Conservation (phyloP, 352 stramenopile genomes). For the Globisporangium iwayamae region DNA sequence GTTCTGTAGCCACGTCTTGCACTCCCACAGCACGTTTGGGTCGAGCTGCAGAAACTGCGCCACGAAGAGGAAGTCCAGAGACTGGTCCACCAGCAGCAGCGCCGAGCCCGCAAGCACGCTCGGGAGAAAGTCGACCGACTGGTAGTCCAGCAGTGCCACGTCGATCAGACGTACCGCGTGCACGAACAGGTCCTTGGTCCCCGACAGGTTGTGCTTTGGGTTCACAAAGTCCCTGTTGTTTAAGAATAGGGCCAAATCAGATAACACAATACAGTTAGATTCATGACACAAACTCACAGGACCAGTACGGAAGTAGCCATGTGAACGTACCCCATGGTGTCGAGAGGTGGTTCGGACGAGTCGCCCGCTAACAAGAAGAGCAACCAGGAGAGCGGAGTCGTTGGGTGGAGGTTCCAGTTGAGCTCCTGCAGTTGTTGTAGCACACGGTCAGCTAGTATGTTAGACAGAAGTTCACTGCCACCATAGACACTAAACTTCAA, state of each 20-base stretch:
- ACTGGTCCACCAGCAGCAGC: slow-evolving; percentile 63
- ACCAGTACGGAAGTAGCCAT: background rate
- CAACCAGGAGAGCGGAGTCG: slow-evolving; percentile 70
- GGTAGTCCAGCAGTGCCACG: slow-evolving; percentile 70
- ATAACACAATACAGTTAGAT: slow-evolving; percentile 4
- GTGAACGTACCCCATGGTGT: slow-evolving; percentile 57
- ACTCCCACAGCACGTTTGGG: slow-evolving; percentile 74
- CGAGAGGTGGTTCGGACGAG: slow-evolving; percentile 55
- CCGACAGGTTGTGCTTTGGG: slow-evolving; percentile 46
- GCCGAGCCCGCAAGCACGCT: slow-evolving; percentile 72
- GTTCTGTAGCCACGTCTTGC: slow-evolving; percentile 71
- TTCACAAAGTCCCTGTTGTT: slow-evolving; percentile 59
- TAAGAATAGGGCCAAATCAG: background rate
- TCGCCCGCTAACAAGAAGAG: slow-evolving; percentile 72
- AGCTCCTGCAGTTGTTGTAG: slow-evolving; percentile 44
- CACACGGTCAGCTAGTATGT: slow-evolving; percentile 10
- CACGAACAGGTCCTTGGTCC: slow-evolving; percentile 72
- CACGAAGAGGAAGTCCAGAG: slow-evolving; percentile 74
- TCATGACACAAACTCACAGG: background rate
- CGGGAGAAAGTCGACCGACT: slow-evolving; percentile 72
- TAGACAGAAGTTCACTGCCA: slow-evolving; percentile 9
- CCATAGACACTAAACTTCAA: background rate
- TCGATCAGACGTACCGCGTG: slow-evolving; percentile 68
- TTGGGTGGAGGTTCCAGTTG: slow-evolving; percentile 80
- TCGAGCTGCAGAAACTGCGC: slow-evolving; percentile 79